A percentile compares a stretch with the other conserved stretches of the same genome.
Evolutionary conservation across 805 yeast species (phyloP).

Genomic region (Priceomyces haplophilus): DNA sequence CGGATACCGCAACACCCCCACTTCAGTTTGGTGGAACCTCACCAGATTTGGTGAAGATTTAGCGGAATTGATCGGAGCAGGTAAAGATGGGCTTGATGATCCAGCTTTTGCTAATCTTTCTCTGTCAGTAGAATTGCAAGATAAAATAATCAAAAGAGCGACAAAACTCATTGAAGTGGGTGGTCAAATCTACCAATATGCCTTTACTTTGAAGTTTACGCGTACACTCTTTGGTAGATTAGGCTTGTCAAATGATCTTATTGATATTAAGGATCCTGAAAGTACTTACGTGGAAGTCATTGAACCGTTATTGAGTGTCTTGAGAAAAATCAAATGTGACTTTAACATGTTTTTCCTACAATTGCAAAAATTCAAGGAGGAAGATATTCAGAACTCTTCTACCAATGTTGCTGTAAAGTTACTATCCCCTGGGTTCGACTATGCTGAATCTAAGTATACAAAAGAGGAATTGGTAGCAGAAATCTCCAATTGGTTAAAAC

Average conservation of each 20-base stretch:
- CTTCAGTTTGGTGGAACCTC: conserved; percentile 90
- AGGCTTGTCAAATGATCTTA: conserved; percentile 51
- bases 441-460: conserved; percentile 17
- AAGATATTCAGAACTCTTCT: conserved; percentile 11
- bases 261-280: conserved; percentile 30
- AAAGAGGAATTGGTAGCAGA: conserved; percentile 41
- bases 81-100: conserved; percentile 48
- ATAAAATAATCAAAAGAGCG: conserved; percentile 56
- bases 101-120: conserved; percentile 39
- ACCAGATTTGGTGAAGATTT: conserved; percentile 79
- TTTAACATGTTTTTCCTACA: conserved; percentile 74
- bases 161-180: conserved; percentile 59
- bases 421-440: conserved; percentile 21
- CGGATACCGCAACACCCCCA: conserved; percentile 79
- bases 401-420: conserved; percentile 17
- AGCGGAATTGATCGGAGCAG: conserved; percentile 78
- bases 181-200: conserved; percentile 61
- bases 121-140: conserved; percentile 48
- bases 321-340: conserved; percentile 64
- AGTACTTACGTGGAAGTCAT: conserved; percentile 46
- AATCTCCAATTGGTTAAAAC: conserved; percentile 50
- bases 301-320: conserved; percentile 58
- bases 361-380: conserved; percentile 49
- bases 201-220: conserved; percentile 58
- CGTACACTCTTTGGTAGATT: conserved; percentile 59